A percentile compares a stretch with the other conserved stretches of the same genome.
phyloP scores from a whole-genome alignment of 2,329 filamentous ascomycete genomes.

The Hypoxylon sp. region DNA sequence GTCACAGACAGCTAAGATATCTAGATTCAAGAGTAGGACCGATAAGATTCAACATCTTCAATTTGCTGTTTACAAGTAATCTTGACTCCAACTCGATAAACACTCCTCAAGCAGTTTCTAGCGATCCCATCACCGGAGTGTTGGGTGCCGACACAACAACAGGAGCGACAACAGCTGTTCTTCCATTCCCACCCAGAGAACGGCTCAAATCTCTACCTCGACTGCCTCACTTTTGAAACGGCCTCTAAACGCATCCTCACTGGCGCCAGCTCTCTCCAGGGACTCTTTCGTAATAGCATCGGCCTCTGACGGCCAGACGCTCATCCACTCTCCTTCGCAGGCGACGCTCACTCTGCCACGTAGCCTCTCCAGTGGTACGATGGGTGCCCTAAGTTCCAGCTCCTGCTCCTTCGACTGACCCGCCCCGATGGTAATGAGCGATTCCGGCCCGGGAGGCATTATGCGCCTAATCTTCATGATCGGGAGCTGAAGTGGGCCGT shows the following conservation, averaged over 20 bases:
- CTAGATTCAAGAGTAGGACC: neutral
- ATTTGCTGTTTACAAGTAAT: neutral
- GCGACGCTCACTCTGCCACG: slow-evolving; percentile 54
- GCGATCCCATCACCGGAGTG: neutral
- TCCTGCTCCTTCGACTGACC: slow-evolving; percentile 56
- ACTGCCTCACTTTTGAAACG: slow-evolving; percentile 49
- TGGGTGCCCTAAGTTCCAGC: slow-evolving; percentile 57
- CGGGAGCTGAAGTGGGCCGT: slow-evolving; percentile 55
- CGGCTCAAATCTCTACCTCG: slow-evolving; percentile 45
- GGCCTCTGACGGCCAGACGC: slow-evolving; percentile 54
- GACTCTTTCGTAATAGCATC: slow-evolving; percentile 44
- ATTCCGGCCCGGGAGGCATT: slow-evolving; percentile 60
- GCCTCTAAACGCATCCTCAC: slow-evolving; percentile 46
- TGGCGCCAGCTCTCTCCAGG: slow-evolving; percentile 45
- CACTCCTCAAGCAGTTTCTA: neutral
- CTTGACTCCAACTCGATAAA: slow-evolving; percentile 5
- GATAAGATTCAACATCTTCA: neutral
- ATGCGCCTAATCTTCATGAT: slow-evolving; percentile 58
- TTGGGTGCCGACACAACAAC: slow-evolving; percentile 13
- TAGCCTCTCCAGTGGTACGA: slow-evolving; percentile 56
- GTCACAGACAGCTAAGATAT: neutral
- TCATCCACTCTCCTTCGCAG: slow-evolving; percentile 59
- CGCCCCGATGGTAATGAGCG: slow-evolving; percentile 58
- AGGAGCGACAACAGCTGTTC: neutral
- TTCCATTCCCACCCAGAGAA: neutral